A percentile compares a stretch with the other conserved stretches of the same genome.
Conservation (phyloP, 2,329 filamentous ascomycete genomes). For the Aspergillus sergii region DNA sequence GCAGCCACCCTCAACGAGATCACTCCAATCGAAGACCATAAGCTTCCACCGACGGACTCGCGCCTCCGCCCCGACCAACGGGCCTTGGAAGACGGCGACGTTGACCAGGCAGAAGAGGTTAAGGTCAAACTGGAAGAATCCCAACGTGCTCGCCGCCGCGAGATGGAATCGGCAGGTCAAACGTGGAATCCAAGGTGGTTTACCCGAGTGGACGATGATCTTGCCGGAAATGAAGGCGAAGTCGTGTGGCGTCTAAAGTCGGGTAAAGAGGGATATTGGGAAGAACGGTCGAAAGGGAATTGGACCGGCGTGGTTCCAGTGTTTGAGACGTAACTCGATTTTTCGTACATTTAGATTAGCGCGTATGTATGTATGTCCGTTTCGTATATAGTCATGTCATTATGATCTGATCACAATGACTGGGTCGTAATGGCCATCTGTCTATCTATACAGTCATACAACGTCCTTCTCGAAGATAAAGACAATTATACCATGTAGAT, state of each 20-base stretch:
- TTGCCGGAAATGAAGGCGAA: constrained; percentile 38
- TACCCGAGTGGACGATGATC: constrained; percentile 60
- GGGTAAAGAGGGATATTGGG: constrained; percentile 92
- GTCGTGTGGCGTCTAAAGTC: constrained; percentile 70
- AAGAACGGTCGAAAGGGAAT: constrained; percentile 69
- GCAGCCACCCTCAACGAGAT: constrained; percentile 86
- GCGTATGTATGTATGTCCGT: not conserved
- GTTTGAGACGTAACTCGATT: constrained; percentile 42
- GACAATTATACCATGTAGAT: not conserved
- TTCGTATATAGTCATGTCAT: not conserved
- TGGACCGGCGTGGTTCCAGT: constrained; percentile 65
- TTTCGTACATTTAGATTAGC: not conserved
- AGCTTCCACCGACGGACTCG: constrained; percentile 78
- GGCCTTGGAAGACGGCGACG: constrained; percentile 75
- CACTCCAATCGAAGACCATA: constrained; percentile 73
- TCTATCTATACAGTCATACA: not conserved
- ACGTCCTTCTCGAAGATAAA: not conserved
- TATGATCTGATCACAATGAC: not conserved
- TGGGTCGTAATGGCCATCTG: not conserved
- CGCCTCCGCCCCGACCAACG: constrained; percentile 85
- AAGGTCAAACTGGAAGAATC: constrained; percentile 85
- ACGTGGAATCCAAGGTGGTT: constrained; percentile 83
- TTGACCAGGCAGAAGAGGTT: constrained; percentile 80
- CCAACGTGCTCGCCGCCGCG: constrained; percentile 73
- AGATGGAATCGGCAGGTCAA: constrained; percentile 74